Evolutionary conservation across 2,329 filamentous ascomycete species (phyloP), one percentile per base, ranked within the genome.

Genomic region (Pseudocercospora fijiensis): DNA sequence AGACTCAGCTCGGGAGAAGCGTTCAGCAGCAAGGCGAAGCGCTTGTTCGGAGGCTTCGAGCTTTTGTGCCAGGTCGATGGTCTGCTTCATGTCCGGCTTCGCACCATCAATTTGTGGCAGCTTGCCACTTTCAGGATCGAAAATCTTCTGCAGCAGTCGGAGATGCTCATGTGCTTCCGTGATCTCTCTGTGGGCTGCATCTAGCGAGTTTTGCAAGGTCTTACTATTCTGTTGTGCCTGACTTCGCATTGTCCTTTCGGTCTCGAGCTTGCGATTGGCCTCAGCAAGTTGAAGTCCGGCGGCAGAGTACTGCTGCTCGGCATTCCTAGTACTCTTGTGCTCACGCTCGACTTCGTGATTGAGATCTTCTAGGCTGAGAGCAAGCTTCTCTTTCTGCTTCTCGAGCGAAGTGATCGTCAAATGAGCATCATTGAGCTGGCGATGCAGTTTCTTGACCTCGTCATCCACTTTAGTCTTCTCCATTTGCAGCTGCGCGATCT

Each of bases 361-460:
- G 37, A 97, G 82, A 75, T 99, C 94, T 75, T 99, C 94, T 8
- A 98, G 79, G 72, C 85, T 92, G 47, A 98, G 84, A 58, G 92
- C 86, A 27, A 98, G 83, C 78, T 97, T 97, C 78, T 98, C 94
- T 58, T 95, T 90, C 76, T 95, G 92, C 81, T 98, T 98, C 76
- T 97, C 92, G 7, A 97, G 80, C 0, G 91, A 90, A 0, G 90
- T 90, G 68, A 96, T 87, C 4, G 87, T 87, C 24, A 97, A 78
- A 71, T 97, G 94, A 5, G 90, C 84, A 69, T 97, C 93, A 62
- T 90, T 92, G 11, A 97, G 83, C 74, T 97, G 91, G 71, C 91
- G 90, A 74, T 90, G 86, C 16, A 97, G 83, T 70, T 89, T 90
- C 75, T 86, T 85, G 73, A 90, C 92, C 58, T 94, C 89, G 69